A percentile compares a stretch with the other conserved stretches of the same genome.
These are phyloP conservation scores for Nepenthes gracilis DNA, from an alignment of 148 eudicot genomes.

Conservation along the genomic window DNA sequence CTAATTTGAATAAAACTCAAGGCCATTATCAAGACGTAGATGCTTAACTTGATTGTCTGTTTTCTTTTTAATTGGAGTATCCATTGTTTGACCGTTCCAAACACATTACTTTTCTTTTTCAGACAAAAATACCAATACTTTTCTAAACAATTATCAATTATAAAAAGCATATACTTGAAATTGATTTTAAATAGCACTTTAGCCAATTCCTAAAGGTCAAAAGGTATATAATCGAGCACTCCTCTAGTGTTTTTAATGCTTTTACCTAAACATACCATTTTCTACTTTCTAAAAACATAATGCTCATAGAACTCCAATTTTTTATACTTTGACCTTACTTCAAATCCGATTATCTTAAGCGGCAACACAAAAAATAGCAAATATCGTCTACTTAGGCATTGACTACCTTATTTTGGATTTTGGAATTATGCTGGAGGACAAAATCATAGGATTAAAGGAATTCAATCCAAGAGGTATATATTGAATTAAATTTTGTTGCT, in stretches of 20 bases:
- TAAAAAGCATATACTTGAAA: background rate
- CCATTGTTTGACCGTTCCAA: background rate
- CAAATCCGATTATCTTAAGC: too few relatives aligned
- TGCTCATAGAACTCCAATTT: background rate
- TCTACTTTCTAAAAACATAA: background rate
- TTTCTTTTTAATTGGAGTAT: background rate
- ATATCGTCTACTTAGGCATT: too few relatives aligned
- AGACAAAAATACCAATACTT: background rate
- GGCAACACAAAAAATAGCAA: too few relatives aligned
- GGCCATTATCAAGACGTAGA: background rate
- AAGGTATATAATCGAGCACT: slow-evolving; percentile 9
- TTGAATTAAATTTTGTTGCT: too few relatives aligned
- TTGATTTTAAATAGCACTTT: background rate
- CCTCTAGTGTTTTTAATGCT: slow-evolving; percentile 3
- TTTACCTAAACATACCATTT: background rate
- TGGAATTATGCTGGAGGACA: too few relatives aligned
- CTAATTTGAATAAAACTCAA: background rate
- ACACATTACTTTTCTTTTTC: background rate
- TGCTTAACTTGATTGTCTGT: slow-evolving; percentile 2
- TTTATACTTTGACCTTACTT: background rate
- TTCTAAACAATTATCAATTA: slow-evolving; percentile 8
- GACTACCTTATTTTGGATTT: too few relatives aligned
- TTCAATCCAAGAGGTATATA: too few relatives aligned
- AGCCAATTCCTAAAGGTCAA: slow-evolving; percentile 5
- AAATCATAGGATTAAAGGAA: too few relatives aligned